Evolutionary conservation across 139 green algal species (phyloP).

Genomic region (Chlorella vulgaris): DNA sequence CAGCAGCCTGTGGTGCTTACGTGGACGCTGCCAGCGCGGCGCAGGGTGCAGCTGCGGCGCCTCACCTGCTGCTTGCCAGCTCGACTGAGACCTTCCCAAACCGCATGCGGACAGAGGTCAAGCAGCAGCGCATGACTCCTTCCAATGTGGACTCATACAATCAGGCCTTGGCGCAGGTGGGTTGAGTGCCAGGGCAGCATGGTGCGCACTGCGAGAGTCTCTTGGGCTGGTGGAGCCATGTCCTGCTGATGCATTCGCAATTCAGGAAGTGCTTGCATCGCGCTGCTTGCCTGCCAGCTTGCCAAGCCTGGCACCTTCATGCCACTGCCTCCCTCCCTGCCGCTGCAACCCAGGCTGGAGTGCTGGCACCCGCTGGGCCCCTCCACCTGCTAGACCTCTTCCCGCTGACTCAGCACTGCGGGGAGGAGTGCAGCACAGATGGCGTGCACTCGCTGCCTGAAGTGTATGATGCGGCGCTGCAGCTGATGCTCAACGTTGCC

Average conservation of each 20-base stretch:
- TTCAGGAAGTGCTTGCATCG: too few species aligned
- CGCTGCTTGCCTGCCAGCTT: too few species aligned
- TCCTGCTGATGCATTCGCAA: too few species aligned
- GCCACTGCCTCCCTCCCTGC: neutral
- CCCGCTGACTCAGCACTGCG: slow-evolving; percentile 9
- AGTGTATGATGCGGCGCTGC: slow-evolving; percentile 25
- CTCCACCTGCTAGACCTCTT: slow-evolving; percentile 30
- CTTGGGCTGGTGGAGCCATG: too few species aligned
- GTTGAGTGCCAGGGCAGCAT: neutral
- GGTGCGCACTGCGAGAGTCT: neutral
- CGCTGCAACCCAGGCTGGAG: neutral
- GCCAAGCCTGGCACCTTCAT: too few species aligned
- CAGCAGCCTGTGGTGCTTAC: neutral
- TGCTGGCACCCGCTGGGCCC: neutral
- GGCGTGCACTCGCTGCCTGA: slow-evolving; percentile 15
- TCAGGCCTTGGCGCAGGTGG: neutral
- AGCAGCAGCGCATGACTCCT: slow-evolving; percentile 28
- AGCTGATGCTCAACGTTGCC: slow-evolving; percentile 22
- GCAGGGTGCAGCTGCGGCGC: neutral
- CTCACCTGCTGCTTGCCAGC: slow-evolving; percentile 5
- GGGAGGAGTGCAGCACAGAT: slow-evolving; percentile 31
- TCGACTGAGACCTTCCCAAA: slow-evolving; percentile 27
- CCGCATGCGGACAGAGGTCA: slow-evolving; percentile 1
- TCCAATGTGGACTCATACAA: slow-evolving; percentile 29
- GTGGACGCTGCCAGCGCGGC: neutral